Base-by-base conservation (phyloP, 1,284 basidiomycete genomes). In the Tilletia indica region DNA sequence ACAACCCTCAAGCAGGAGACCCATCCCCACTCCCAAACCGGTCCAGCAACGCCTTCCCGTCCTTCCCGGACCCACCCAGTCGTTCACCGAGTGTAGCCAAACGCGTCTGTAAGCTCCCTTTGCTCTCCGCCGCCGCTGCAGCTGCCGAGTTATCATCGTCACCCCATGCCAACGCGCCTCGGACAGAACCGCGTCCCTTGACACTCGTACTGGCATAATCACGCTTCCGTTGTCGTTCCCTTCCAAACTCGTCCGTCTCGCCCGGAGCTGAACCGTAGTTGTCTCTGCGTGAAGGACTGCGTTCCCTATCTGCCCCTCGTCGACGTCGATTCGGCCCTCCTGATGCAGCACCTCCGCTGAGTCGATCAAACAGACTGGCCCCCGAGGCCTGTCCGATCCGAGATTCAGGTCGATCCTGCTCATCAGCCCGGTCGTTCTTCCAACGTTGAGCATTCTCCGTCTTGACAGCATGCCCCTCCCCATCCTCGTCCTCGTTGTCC, bases 151-250 rank as follows among this genome's bases (percentile, higher is more conserved):
- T 31, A 19, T 64, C 61, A 8, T 38, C 38, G 6, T 64, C 61
- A 16, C 38, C 61, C 61, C 61, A 64, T 14, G 61, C 61, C 38
- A 64, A 34, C 36, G 61, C 61, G 12, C 61, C 61, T 4, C 61
- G 61, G 4, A 64, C 61, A 38, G 61, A 64, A n/a, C 61, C 61
- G 9, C 61, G 34, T 4, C 61, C 61, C 34, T 64, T 64, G 34
- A 64, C 61, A 11, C 34, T 14, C 9, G 58, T 34, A 21, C 19
- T n/a, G 16, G 61, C 16, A 39, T 64, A 64, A 34, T 64, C 61
- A 6, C 61, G 31, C 61, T 34, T 38, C 34, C 61, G 31, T 39
- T 16, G 38, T 38, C 34, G 61, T 12, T 64, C 61, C 36, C 61
- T 34, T 34, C 61, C 61, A 12, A 64, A 39, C 34, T 64, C 61